Percentiles rank a stretch among this genome's conserved stretches.
Evolutionary conservation across 2,329 filamentous ascomycete species (phyloP).

Genomic region (Penicillium expansum): DNA sequence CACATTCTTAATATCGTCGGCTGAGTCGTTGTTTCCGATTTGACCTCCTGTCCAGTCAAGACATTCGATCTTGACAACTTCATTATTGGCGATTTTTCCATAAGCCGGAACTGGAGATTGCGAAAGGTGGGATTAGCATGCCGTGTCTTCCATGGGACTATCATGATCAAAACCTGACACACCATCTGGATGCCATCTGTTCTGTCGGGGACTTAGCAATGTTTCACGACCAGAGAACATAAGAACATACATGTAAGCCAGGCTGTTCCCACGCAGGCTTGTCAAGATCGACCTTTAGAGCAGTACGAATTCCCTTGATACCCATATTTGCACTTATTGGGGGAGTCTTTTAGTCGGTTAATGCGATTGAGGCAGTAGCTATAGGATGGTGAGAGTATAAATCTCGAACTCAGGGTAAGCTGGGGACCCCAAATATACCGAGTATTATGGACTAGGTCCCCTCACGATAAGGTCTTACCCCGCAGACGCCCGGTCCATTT

Average conservation of each 20-base stretch:
- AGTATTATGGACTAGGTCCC: not conserved
- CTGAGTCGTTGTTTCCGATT: conserved; percentile 82
- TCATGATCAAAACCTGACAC: conserved; percentile 26
- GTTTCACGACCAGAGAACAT: not conserved
- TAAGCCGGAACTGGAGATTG: conserved; percentile 63
- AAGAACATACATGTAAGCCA: conserved; percentile 63
- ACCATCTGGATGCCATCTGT: conserved; percentile 93
- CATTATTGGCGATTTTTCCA: conserved; percentile 72
- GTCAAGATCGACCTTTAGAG: conserved; percentile 69
- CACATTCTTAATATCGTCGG: conserved; percentile 82
- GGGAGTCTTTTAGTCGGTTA: not conserved
- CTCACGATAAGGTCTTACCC: conserved; percentile 7
- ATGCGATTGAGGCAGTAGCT: not conserved
- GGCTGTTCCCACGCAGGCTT: conserved; percentile 69
- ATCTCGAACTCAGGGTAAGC: not conserved
- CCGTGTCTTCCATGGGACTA: not conserved
- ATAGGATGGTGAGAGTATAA: not conserved
- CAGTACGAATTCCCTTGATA: conserved; percentile 59
- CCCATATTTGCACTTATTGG: conserved; percentile 31
- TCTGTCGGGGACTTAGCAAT: conserved; percentile 50
- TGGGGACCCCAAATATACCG: not conserved
- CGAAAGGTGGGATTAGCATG: not conserved
- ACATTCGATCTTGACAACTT: conserved; percentile 92
- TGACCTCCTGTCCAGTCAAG: conserved; percentile 77
- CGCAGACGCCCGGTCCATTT: not conserved